These are phyloP conservation scores for Mucuna pruriens DNA, from an alignment of 306 rosid species.

Conservation along the genomic window DNA sequence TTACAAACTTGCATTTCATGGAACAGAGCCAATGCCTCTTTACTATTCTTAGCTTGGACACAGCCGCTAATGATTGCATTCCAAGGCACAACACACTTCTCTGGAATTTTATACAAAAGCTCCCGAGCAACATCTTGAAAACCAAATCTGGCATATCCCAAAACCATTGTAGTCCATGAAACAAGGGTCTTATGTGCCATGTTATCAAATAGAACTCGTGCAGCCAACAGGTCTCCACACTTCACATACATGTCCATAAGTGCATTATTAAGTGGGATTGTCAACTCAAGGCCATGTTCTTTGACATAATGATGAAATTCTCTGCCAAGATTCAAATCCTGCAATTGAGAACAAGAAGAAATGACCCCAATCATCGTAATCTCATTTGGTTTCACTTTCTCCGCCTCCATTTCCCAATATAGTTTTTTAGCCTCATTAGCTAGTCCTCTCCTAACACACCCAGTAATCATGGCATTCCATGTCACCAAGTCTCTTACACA, in stretches of 20 bases:
- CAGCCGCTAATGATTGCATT: conserved; percentile 84
- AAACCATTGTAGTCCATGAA: conserved; percentile 81
- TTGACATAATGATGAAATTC: conserved; percentile 36
- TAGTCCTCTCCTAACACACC: conserved; percentile 68
- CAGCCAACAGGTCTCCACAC: conserved; percentile 66
- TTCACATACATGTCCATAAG: conserved; percentile 84
- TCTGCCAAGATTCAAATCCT: conserved; percentile 61
- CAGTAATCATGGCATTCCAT: conserved; percentile 86
- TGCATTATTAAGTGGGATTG: conserved; percentile 69
- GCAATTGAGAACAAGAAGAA: conserved; percentile 77
- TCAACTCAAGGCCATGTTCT: conserved; percentile 54
- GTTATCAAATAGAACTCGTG: conserved; percentile 55
- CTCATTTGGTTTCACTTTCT: conserved; percentile 69
- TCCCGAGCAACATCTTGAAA: conserved; percentile 59
- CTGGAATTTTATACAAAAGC: conserved; percentile 67
- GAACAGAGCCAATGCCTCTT: conserved; percentile 78
- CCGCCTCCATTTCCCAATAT: conserved; percentile 59
- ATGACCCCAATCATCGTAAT: conserved; percentile 81
- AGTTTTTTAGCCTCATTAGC: conserved; percentile 58
- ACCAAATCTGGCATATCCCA: conserved; percentile 79
- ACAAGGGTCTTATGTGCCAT: conserved; percentile 66
- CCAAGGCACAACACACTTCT: conserved; percentile 78
- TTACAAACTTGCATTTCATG: conserved; percentile 76
- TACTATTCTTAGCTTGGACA: conserved; percentile 70
- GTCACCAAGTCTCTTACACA: conserved; percentile 77